phyloP scores from a whole-genome alignment of 2,329 filamentous ascomycete genomes.

The Dendrostoma leiphaemia region DNA sequence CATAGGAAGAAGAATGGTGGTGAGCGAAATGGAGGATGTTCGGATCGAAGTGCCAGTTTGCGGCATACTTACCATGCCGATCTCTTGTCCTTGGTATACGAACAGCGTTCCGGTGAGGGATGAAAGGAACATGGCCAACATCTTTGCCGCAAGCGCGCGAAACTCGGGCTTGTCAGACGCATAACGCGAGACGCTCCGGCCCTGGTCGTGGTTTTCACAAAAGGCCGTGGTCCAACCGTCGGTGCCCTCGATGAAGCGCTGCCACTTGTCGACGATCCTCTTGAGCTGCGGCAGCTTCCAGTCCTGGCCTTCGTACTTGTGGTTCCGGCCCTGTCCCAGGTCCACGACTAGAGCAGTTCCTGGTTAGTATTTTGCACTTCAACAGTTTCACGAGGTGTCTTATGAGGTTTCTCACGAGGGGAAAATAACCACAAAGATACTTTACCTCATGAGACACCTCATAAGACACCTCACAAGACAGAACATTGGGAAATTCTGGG shows the following conservation, averaged over 20 bases:
- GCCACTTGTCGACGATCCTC: constrained; percentile 45
- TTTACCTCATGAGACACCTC: no score
- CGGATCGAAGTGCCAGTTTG: not conserved
- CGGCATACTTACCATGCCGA: constrained; percentile 44
- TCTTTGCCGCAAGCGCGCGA: constrained; percentile 46
- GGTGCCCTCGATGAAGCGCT: constrained; percentile 48
- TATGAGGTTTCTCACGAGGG: no score
- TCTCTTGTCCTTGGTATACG: constrained; percentile 60
- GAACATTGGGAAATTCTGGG: no score
- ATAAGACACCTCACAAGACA: no score
- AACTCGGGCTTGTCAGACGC: constrained; percentile 41
- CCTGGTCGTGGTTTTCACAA: constrained; percentile 63
- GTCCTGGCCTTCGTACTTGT: constrained; percentile 51
- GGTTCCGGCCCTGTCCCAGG: constrained; percentile 50
- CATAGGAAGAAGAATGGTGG: no score
- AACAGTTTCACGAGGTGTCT: no score
- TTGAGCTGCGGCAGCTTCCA: constrained; percentile 50
- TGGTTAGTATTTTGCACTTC: no score
- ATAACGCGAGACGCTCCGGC: constrained; percentile 53
- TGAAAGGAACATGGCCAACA: constrained; percentile 49
- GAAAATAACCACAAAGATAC: no score
- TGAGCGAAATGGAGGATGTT: not conserved
- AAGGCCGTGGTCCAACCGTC: constrained; percentile 61
- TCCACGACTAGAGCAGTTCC: no score
- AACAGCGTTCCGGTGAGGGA: constrained; percentile 53